Evolutionary conservation across 768 basidiomycete species (phyloP), one percentile per base, ranked within the genome.

Genomic region (Lentinula guzmanii): DNA sequence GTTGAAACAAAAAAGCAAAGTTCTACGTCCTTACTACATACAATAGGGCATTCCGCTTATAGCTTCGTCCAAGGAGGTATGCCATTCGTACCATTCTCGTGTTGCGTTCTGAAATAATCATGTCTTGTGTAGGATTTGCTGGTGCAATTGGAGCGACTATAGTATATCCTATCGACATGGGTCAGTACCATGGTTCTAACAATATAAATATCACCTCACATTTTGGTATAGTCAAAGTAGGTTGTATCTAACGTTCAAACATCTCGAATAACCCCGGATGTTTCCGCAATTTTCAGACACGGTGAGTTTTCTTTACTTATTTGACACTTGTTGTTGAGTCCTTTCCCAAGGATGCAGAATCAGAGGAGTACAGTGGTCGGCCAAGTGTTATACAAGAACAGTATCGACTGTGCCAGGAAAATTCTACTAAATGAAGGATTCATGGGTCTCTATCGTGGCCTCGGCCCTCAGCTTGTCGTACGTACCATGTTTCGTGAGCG

Each of bases 141-240:
- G 97, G 97, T 60, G 93, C 93, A 39, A 82, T 95, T 63, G 97
- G 97, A 53, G 97, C 96, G 10, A 96, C 93, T n/a, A 91, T 93
- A 43, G 96, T 98, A 11, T 98, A 98, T 74, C 96, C 96, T 28
- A 98, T 96, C 69, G 95, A 94, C 75, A 82, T 92, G 78, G 91
- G 88, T 89, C 67, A 77, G 87, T 84, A 31, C 35, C 55, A 28
- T 42, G 35, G 58, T 33, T 39, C 50, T 3, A 5, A 24, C n/a
- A n/a, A n/a, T n/a, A n/a, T n/a, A n/a, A n/a, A n/a, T n/a, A n/a
- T n/a, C n/a, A n/a, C n/a, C n/a, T n/a, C 18, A 59, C 58, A 50
- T 18, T 18, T 35, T 28, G 21, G 9, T 64, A 45, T 65, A 92
- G 93, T 90, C 65, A 92, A 91, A 87, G 90, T 90, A 75, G 66